phyloP scores from a whole-genome alignment of 2,329 filamentous ascomycete genomes.

The Diaporthe sp. region DNA sequence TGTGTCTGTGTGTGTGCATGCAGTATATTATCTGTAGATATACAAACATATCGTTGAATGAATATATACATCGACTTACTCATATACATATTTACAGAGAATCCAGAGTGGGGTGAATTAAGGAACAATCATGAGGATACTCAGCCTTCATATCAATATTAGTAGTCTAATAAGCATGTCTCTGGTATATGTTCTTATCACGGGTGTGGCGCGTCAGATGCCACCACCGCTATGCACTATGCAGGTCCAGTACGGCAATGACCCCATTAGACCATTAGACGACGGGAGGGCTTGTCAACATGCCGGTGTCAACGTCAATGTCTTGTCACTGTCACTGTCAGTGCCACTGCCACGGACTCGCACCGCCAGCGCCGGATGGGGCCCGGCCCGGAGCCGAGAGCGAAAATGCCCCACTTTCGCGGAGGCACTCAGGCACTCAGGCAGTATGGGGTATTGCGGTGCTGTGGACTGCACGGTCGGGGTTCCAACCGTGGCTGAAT shows the following conservation, averaged over 20 bases:
- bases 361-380: constrained; percentile 20
- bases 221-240: not conserved
- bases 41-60: no score
- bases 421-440: not conserved
- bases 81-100: no score
- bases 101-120: no score
- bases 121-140: no score
- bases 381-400: constrained; percentile 18
- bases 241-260: not conserved
- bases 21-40: no score
- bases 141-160: not conserved
- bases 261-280: not conserved
- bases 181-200: not conserved
- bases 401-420: not conserved
- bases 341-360: constrained; percentile 10
- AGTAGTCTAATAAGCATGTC: not conserved
- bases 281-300: not conserved
- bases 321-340: not conserved
- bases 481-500: not conserved
- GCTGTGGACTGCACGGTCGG: not conserved
- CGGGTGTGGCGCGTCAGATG: not conserved
- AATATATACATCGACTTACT: not conserved
- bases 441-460: not conserved
- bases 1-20: not conserved
- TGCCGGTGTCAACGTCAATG: not conserved